Evolutionary conservation across 192 early-diverging fungal species (phyloP), one percentile per base, ranked within the genome.

Genomic region (Thoreauomyces humboldtii): DNA sequence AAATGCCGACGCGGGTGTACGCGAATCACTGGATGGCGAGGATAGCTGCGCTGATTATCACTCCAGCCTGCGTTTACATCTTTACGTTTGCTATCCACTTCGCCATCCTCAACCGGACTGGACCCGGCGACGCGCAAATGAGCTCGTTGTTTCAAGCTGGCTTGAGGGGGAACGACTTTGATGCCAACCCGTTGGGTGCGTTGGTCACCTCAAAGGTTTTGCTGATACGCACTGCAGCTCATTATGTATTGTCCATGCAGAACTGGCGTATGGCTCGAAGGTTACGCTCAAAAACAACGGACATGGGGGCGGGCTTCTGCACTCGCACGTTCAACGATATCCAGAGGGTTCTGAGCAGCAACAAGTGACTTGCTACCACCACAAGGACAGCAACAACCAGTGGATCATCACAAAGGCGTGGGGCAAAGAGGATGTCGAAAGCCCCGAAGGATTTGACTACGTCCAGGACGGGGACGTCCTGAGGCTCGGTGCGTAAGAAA

Each of bases 381-480:
- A 96, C 77, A 92, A 90, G 68, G 96, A 99, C 69, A 31, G 36
- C 52, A 99, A 99, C 79, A 99, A 99, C 78, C 74, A 92, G 43
- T 99, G 93, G 92, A 71, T 86, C 3, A 70, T 96, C 38, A 71
- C 73, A 19, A 79, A 85, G 62, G 61, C 75, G 2, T 89, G 90
- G 73, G 78, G 73, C n/a, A 9, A 41, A 17, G n/a, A n/a, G n/a
- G n/a, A n/a, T n/a, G 17, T 17, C 17, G 61, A 72, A 45, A 73
- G 71, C 9, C 71, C 71, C 0, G 68, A 68, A 24, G 28, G 46
- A 25, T 24, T 60, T 12, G 85, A 90, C 66, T 82, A 80, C 59
- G 69, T 97, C 11, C 79, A 79, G 43, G 60, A 92, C 72, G 91
- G 92, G 22, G 91, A 95, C 51, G 59, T 88, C 36, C 70, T 98